Percentiles rank a stretch among this genome's conserved stretches.
These are phyloP conservation scores for Colletotrichum eremochloae DNA, from an alignment of 2,329 filamentous ascomycete genomes.

Conservation along the genomic window DNA sequence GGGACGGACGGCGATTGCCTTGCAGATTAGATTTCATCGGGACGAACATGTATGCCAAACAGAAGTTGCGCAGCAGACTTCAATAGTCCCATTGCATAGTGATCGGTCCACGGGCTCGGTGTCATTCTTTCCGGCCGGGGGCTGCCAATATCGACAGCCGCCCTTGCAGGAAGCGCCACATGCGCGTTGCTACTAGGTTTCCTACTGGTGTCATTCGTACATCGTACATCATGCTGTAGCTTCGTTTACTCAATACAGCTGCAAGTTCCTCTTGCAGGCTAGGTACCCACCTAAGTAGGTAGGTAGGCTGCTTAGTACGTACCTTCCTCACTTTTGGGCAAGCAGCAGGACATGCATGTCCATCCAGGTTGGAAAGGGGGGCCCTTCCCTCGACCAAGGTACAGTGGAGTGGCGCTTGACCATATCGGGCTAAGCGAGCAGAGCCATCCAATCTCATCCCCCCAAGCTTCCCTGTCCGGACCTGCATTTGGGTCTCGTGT, in stretches of 20 bases:
- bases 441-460: conserved; percentile 31
- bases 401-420: not conserved
- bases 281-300: not conserved
- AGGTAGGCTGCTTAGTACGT: not conserved
- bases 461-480: conserved; percentile 19
- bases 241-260: not conserved
- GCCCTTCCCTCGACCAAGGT: not conserved
- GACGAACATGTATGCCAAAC: not conserved
- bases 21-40: not conserved
- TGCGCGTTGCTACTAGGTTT: too few species aligned
- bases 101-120: not conserved
- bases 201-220: too few species aligned
- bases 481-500: not conserved
- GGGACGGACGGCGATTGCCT: not conserved
- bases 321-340: not conserved
- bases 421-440: conserved; percentile 4
- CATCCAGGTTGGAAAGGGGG: too few species aligned
- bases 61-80: not conserved
- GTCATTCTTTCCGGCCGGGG: not conserved
- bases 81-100: not conserved
- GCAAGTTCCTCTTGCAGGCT: not conserved
- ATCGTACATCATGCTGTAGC: not conserved
- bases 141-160: not conserved
- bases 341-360: conserved; percentile 3
- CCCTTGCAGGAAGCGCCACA: conserved; percentile 10